A percentile compares a stretch with the other conserved stretches of the same genome.
These are phyloP conservation scores for Astrephomene gubernaculifera DNA, from an alignment of 139 green algal genomes.

Conservation along the genomic window DNA sequence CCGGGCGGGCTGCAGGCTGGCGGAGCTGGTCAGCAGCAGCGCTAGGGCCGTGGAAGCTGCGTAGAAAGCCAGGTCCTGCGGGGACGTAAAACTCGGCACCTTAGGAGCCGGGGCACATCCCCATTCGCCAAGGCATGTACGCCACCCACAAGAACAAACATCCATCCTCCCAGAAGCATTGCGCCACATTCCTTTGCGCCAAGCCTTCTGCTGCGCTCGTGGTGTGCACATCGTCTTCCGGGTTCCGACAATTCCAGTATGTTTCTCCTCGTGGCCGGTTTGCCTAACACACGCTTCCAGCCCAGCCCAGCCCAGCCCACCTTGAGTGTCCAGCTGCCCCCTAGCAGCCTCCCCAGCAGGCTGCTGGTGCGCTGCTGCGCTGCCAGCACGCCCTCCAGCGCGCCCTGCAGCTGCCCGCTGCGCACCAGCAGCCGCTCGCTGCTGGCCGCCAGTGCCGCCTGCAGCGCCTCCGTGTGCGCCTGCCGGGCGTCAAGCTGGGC, in stretches of 20 bases:
- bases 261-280: too few species aligned
- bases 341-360: constrained; percentile 13
- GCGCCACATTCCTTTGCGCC: too few species aligned
- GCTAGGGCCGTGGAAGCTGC: not conserved
- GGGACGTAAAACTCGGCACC: not conserved
- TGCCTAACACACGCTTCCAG: too few species aligned
- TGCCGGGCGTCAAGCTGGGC: constrained; percentile 1
- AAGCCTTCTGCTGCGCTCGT: too few species aligned
- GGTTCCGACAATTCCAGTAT: too few species aligned
- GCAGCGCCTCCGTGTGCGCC: not conserved
- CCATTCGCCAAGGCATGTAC: too few species aligned
- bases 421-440: not conserved
- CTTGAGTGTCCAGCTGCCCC: constrained; percentile 25
- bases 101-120: too few species aligned
- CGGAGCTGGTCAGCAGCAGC: not conserved
- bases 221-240: too few species aligned
- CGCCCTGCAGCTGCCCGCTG: constrained; percentile 19
- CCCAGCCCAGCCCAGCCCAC: not conserved
- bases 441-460: not conserved
- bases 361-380: constrained; percentile 21
- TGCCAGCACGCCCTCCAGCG: constrained; percentile 2
- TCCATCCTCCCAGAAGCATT: too few species aligned
- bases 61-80: constrained; percentile 40
- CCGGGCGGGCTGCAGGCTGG: not conserved
- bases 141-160: too few species aligned